Base-by-base conservation (phyloP, 2,329 filamentous ascomycete species). In the Xylariaceae sp. region DNA sequence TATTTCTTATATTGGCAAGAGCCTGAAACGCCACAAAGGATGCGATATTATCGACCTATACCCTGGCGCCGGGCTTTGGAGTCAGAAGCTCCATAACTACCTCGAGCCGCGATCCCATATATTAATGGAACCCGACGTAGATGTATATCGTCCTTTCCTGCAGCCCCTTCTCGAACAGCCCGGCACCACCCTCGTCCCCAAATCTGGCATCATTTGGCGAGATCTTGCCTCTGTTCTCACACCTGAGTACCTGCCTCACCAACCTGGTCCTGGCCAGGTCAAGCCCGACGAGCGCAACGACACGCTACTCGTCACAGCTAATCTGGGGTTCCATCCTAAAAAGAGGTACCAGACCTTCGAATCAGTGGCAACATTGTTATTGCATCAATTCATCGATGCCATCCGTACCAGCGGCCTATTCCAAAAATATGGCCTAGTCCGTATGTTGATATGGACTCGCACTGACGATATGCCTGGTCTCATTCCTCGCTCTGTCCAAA, bases 41-140 rank as follows among this genome's bases (percentile, higher is more conserved):
- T 89, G 90, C 64, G 89, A 95, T 55, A 75, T 97, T 34, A 70
- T 98, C 54, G 91, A 97, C 59, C 69, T 95, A 42, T 88, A 90
- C 61, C 91, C 91, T 0, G 89, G 89, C 12, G 68, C 69, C 1
- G 88, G 89, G 8, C 40, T 95, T 2, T 93, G 85, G 79, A 95
- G 90, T 26, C 70, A 71, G 19, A 87, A 84, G 54, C 69, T 97
- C 1, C 81, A 95, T 59, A 73, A 87, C 0, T 67, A 76, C 34
- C 71, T 98, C 7, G 68, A 88, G 54, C 91, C 91, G 4, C 81
- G 89, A 43, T 82, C 79, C 4, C 93, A 98, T 67, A 68, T 96
- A 34, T 71, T 98, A 32, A 73, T 96, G 64, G 90, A 97, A 56
- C 81, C 83, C 3, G 77, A 87, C 26, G 61, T 65, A 2, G 64